Evolutionary conservation across 306 rosid species (phyloP).

Genomic region (Biancaea sappan): DNA sequence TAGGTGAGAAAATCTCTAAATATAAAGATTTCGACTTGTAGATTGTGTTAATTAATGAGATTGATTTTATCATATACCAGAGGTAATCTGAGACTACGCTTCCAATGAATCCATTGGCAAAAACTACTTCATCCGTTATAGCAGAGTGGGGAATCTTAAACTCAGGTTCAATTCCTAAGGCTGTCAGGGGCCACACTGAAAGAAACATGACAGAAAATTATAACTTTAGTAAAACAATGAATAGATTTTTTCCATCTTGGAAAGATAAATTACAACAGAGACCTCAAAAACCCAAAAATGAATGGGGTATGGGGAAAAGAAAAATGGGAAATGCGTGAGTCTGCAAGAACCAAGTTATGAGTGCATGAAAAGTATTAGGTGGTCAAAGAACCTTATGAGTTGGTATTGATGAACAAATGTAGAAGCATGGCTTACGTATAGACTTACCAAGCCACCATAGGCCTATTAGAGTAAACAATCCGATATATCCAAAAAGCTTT

Average conservation of each 20-base stretch:
- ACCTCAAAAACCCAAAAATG: neutral
- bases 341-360: slow-evolving; percentile 1
- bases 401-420: slow-evolving; percentile 8
- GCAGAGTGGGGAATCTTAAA: slow-evolving; percentile 82
- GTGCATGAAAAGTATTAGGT: slow-evolving; percentile 8
- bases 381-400: slow-evolving; percentile 1
- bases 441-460: slow-evolving; percentile 97
- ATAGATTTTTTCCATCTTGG: neutral
- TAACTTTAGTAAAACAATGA: neutral
- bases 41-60: slow-evolving; percentile 19
- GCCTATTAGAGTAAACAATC: slow-evolving; percentile 79
- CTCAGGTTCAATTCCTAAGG: slow-evolving; percentile 94
- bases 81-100: slow-evolving; percentile 95
- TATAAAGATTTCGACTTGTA: slow-evolving; percentile 17
- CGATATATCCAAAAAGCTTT: slow-evolving; percentile 97
- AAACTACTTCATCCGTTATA: slow-evolving; percentile 82
- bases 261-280: neutral
- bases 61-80: slow-evolving; percentile 59
- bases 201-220: slow-evolving; percentile 21
- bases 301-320: neutral
- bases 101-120: slow-evolving; percentile 92
- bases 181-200: slow-evolving; percentile 92
- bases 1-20: slow-evolving; percentile 30
- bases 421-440: slow-evolving; percentile 5
- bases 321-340: neutral